Conservation (phyloP, 306 rosid species). For the Sicyos edulis region DNA sequence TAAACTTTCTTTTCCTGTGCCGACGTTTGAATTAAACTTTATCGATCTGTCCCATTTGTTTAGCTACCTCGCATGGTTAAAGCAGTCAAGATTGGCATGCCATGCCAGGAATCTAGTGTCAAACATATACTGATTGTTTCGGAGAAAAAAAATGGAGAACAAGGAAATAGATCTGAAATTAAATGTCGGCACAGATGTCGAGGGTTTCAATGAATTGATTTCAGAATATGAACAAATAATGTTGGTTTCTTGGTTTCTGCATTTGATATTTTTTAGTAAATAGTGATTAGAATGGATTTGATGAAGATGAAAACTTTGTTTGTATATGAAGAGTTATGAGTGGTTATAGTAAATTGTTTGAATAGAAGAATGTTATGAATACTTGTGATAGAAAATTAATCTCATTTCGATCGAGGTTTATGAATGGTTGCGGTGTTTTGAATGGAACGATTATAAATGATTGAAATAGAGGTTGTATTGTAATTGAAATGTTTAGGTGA, state of each 20-base stretch:
- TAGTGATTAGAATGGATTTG: too few relatives aligned
- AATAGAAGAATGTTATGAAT: too few relatives aligned
- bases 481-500: too few relatives aligned
- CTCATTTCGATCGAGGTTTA: too few relatives aligned
- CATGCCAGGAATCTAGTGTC: not conserved
- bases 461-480: too few relatives aligned
- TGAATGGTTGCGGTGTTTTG: too few relatives aligned
- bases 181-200: not conserved
- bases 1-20: not conserved
- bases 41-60: not conserved
- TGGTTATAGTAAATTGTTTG: too few relatives aligned
- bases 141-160: not conserved
- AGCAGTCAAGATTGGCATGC: constrained; percentile 18
- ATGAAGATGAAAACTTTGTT: too few relatives aligned
- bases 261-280: not conserved
- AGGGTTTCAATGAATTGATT: not conserved
- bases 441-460: too few relatives aligned
- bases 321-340: too few relatives aligned
- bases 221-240: not conserved
- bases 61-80: not conserved
- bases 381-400: too few relatives aligned
- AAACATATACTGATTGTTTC: not conserved
- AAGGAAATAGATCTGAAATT: not conserved
- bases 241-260: not conserved
- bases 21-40: not conserved